Percentiles rank a stretch among this genome's conserved stretches.
These are phyloP conservation scores for Diaporthe ilicicola DNA, from an alignment of 2,329 filamentous ascomycete genomes.

Conservation along the genomic window DNA sequence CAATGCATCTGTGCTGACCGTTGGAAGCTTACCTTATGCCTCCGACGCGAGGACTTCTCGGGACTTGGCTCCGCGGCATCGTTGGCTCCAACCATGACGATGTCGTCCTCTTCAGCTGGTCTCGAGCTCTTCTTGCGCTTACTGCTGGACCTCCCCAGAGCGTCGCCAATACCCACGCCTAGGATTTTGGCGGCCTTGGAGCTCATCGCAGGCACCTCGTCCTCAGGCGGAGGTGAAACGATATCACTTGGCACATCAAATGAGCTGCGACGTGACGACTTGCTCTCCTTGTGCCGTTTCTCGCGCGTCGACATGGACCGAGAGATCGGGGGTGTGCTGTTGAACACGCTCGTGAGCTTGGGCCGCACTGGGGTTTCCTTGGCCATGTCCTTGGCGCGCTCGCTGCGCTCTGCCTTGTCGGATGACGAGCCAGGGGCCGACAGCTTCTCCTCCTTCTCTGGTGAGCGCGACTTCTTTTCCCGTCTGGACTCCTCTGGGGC, in stretches of 20 bases:
- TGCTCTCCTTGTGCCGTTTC: slow-evolving; percentile 64
- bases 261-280: slow-evolving; percentile 73
- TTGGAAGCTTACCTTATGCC: slow-evolving; percentile 49
- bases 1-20: slow-evolving; percentile 24
- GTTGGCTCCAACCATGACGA: slow-evolving; percentile 55
- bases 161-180: slow-evolving; percentile 68
- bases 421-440: slow-evolving; percentile 77
- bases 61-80: slow-evolving; percentile 48
- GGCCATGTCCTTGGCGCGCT: slow-evolving; percentile 45
- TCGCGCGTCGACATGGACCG: slow-evolving; percentile 75
- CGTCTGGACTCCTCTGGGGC: slow-evolving; percentile 64
- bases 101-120: slow-evolving; percentile 56
- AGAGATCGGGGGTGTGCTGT: slow-evolving; percentile 71
- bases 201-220: slow-evolving; percentile 67
- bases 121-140: slow-evolving; percentile 53
- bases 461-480: slow-evolving; percentile 56
- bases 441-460: slow-evolving; percentile 69
- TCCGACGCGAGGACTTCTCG: slow-evolving; percentile 56
- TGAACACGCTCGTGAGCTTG: slow-evolving; percentile 72
- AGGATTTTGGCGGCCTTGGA: slow-evolving; percentile 83
- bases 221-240: slow-evolving; percentile 76
- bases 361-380: slow-evolving; percentile 62
- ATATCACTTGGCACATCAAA: slow-evolving; percentile 72
- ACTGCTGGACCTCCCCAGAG: slow-evolving; percentile 46
- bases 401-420: slow-evolving; percentile 69